Evolutionary conservation across 2,329 filamentous ascomycete genomes (phyloP), one percentile per base, ranked within the genome.

Genomic region (Talaromyces sp.): DNA sequence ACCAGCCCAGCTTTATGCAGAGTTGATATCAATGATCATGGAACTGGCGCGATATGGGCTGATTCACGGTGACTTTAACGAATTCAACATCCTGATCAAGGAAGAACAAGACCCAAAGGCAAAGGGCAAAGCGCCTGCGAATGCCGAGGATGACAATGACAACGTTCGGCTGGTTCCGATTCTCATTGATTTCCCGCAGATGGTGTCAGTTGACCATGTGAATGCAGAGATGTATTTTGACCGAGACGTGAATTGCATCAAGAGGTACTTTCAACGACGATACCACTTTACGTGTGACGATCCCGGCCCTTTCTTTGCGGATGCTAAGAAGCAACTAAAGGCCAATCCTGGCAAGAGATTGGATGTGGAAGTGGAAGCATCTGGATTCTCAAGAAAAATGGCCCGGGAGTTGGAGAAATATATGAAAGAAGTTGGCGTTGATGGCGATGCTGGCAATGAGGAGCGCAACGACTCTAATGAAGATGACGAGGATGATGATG

Each of bases 201-300:
- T 97, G 89, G 87, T 99, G 2, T 98, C 94, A 0, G 92, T 96
- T 73, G 92, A 96, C 68, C 95, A 99, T 72, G 78, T 82, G 40
- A 97, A 99, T 71, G 96, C 95, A 18, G 90, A 96, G 72, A 96
- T 93, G 85, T 98, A 99, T 77, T 99, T 99, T 75, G 91, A 98
- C 73, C 88, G 95, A 65, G 95, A 99, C 69, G 93, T 99, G 14
- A 87, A 91, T 65, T 99, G 96, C 76, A 89, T 99, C 70, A 98
- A 97, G 79, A 87, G 90, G 34, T 99, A 96, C 75, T 99, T 99
- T 72, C 84, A 91, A 71, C 84, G 93, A 27, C 87, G 92, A 33
- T 99, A 96, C 75, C 88, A 92, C 67, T 99, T 98, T 73, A 87
- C 87, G 3, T 89, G 88, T 72, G 89, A 93, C 44, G 86, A 89